Conservation (phyloP, 768 basidiomycete genomes). For the Hebeloma cylindrosporum region DNA sequence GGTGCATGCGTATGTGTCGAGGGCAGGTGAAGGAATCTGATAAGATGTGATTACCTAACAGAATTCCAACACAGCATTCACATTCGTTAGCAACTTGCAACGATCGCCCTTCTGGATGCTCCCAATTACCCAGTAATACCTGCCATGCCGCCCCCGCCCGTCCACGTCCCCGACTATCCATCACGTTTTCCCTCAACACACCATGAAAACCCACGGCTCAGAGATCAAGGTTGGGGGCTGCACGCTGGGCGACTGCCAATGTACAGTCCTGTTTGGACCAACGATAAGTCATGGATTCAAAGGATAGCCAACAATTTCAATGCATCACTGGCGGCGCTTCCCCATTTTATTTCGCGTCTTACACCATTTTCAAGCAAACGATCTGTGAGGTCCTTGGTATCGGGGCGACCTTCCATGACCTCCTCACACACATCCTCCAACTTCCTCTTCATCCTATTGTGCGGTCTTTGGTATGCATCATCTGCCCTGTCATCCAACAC, state of each 20-base stretch:
- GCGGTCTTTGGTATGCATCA: slow-evolving; percentile 88
- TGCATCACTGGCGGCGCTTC: slow-evolving; percentile 27
- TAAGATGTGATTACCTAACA: slow-evolving; percentile 22
- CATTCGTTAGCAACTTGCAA: slow-evolving; percentile 3
- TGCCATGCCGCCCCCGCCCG: slow-evolving; percentile 27
- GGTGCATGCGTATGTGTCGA: slow-evolving; percentile 1
- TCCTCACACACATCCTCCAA: slow-evolving; percentile 36
- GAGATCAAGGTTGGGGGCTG: slow-evolving; percentile 29
- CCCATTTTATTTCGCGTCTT: slow-evolving; percentile 23
- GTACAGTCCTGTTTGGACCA: slow-evolving; percentile 30
- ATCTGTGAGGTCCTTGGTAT: slow-evolving; percentile 25
- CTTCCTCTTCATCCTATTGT: slow-evolving; percentile 71
- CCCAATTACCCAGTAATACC: slow-evolving; percentile 17
- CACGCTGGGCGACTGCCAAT: slow-evolving; percentile 31
- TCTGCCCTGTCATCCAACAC: slow-evolving; percentile 96
- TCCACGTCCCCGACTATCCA: slow-evolving; percentile 27
- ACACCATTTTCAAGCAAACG: slow-evolving; percentile 24
- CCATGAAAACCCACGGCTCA: slow-evolving; percentile 24
- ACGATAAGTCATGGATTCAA: slow-evolving; percentile 33
- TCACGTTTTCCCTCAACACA: slow-evolving; percentile 18
- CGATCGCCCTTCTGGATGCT: slow-evolving; percentile 19
- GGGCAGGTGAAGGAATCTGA: slow-evolving; percentile 19
- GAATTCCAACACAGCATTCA: slow-evolving; percentile 12
- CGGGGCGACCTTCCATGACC: slow-evolving; percentile 31
- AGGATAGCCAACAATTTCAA: slow-evolving; percentile 23